phyloP scores from a whole-genome alignment of 345 rosid genomes.

The Euphorbia peplus region DNA sequence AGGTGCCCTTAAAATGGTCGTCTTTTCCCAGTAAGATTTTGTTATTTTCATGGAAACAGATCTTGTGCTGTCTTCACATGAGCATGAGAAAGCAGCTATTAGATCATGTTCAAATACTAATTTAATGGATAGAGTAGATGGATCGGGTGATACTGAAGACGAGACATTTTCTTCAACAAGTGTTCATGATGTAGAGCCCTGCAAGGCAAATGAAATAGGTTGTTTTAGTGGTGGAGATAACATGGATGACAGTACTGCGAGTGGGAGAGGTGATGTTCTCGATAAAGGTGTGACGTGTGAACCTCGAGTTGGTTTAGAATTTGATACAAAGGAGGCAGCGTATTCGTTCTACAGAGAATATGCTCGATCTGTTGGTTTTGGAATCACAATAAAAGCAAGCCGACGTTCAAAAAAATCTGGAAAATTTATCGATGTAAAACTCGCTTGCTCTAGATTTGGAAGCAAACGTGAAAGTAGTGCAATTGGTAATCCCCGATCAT shows the following conservation, averaged over 20 bases:
- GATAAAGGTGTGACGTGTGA: constrained; percentile 2
- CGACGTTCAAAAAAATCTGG: constrained; percentile 47
- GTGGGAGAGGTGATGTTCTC: constrained; percentile 15
- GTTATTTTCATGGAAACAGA: constrained; percentile 28
- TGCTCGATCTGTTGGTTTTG: no score
- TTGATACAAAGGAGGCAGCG: no score
- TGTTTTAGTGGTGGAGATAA: constrained; percentile 14
- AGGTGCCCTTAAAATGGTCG: no score
- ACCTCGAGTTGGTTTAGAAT: no score
- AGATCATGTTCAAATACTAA: constrained; percentile 10
- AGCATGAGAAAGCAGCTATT: constrained; percentile 17
- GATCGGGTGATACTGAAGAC: constrained; percentile 10
- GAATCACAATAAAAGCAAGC: constrained; percentile 40
- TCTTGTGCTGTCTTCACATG: constrained; percentile 28
- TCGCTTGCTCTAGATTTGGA: constrained; percentile 49
- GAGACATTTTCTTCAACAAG: constrained; percentile 11
- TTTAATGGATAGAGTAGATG: constrained; percentile 13
- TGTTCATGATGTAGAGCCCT: constrained; percentile 20
- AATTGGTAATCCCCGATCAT: constrained; percentile 27
- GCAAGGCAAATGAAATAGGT: constrained; percentile 4
- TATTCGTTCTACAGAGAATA: no score
- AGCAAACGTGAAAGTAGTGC: constrained; percentile 33
- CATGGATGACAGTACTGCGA: constrained; percentile 10
- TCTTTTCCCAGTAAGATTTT: background rate
- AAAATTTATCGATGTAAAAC: constrained; percentile 47